Evolutionary conservation across 1,139 yeast species (phyloP), one percentile per base, ranked within the genome.

Genomic region (Waltiozyma sp.): DNA sequence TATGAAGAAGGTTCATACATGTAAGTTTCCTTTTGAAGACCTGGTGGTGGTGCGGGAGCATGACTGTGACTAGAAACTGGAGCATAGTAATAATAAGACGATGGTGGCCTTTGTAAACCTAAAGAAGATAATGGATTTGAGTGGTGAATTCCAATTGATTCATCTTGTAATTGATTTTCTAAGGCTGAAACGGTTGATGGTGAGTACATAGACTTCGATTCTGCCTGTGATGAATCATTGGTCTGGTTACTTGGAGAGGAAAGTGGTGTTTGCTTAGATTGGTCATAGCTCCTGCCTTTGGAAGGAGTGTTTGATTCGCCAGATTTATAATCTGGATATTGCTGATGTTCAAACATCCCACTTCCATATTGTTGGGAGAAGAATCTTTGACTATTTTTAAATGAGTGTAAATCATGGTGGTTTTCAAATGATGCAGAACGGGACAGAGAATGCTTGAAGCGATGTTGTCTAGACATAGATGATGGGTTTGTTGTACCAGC

Each of bases 51-150:
- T 18, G 37, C 14, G 4, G 37, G 37, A 35, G 23, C 37, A 15
- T 31, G 34, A 6, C 16, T 19, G 6, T 35, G 37, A 19, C 37
- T 35, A 11, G 37, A 35, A 11, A 35, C 37, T 13, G 37, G 37
- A 19, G 56, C 43, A 34, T 53, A 54, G 43, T 53, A 54, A 37
- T 50, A 55, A 37, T 51, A 54, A 26, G 54, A 48, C 8, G 56
- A 48, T n/a, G 56, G 49, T 14, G 52, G 53, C 39, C 51, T 49
- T 3, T 41, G 40, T 23, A 46, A 45, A 34, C 46, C 24, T 16
- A 39, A 35, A 16, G 38, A 38, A 26, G 44, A 39, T 23, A 14
- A 43, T 28, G 51, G 50, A 5, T 50, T 28, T n/a, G 47, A 39
- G 18, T 46, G 43, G 36, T 47, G 49, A 4, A 49, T 49, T 26